Evolutionary conservation across 805 yeast genomes (phyloP), one percentile per base, ranked within the genome.

Genomic region (Yarrowia deformans): DNA sequence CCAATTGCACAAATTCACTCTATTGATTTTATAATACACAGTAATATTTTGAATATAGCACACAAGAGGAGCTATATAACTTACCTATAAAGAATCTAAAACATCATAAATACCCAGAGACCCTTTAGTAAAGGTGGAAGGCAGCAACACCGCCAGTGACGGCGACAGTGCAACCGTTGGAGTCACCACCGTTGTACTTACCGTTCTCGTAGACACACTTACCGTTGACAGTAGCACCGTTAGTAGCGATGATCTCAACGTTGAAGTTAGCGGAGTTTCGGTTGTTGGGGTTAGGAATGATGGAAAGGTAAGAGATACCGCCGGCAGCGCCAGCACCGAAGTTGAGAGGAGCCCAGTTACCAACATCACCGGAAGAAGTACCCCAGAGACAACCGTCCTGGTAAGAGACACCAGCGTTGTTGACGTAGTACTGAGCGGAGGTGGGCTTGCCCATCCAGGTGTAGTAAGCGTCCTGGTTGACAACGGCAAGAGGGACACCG

Each of bases 301-400:
- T 83, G 8, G 97, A 91, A 75, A 94, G 81, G 85, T 91, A 93
- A 68, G 97, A 84, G 75, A 87, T 82, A 71, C 91, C 90, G 74
- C 78, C 80, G 71, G 90, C 83, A 81, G 85, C 84, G 77, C 98
- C 98, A 66, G 98, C 92, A 80, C 99, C 99, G 75, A 95, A 84
- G 81, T 89, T 91, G 74, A 94, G 84, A 75, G 98, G 98, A 73
- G 98, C 97, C 98, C 97, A 94, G 90, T 94, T 94, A 83, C 99
- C 99, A 73, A 90, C 81, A 75, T 88, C 90, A 46, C 93, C 84
- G 72, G 91, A 91, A 8, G 84, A 75, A 68, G 86, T 78, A 79
- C 98, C 97, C 99, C 99, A 94, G 74, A 90, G 80, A 84, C 99
- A 94, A 75, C 98, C 98, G 72, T 93, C 95, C 79, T 89, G 90